Evolutionary conservation across 345 rosid species (phyloP).

Genomic region (Lepidium didymum): DNA sequence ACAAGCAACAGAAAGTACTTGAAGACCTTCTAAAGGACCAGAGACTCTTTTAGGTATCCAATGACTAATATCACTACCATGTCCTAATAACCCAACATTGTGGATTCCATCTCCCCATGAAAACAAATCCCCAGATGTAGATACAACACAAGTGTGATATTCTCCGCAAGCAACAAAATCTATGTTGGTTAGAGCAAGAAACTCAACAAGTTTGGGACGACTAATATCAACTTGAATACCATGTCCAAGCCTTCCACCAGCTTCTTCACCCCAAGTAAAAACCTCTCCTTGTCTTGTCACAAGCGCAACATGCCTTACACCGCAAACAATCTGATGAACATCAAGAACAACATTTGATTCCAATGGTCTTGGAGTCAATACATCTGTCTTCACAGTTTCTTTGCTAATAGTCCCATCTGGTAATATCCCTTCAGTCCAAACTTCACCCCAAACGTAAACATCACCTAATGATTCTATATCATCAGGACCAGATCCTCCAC

Average conservation of each 20-base stretch:
- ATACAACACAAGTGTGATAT: conserved; percentile 80
- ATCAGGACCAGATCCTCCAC: conserved; percentile 97
- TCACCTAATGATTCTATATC: conserved; percentile 97
- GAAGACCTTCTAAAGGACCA: conserved; percentile 81
- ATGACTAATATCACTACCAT: conserved; percentile 77
- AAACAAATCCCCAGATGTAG: conserved; percentile 71
- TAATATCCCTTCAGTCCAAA: conserved; percentile 66
- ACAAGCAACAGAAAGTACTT: conserved; percentile 80
- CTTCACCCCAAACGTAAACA: conserved; percentile 91
- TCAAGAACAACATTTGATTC: conserved; percentile 95
- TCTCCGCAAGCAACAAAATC: conserved; percentile 84
- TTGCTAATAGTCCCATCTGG: conserved; percentile 49
- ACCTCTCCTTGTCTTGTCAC: conserved; percentile 97
- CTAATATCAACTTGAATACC: conserved; percentile 62
- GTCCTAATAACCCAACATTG: conserved; percentile 85
- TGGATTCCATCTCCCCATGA: conserved; percentile 95
- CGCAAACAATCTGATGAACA: conserved; percentile 92
- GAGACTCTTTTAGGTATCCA: conserved; percentile 93
- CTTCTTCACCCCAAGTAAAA: conserved; percentile 97
- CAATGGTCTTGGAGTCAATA: conserved; percentile 67
- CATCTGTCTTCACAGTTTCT: conserved; percentile 43
- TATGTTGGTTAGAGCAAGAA: conserved; percentile 65
- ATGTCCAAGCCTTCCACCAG: conserved; percentile 94
- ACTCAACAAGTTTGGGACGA: conserved; percentile 76
- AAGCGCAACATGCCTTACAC: conserved; percentile 72